Evolutionary conservation across 2,329 filamentous ascomycete species (phyloP), one percentile per base, ranked within the genome.

Genomic region (Alternaria consortialis): DNA sequence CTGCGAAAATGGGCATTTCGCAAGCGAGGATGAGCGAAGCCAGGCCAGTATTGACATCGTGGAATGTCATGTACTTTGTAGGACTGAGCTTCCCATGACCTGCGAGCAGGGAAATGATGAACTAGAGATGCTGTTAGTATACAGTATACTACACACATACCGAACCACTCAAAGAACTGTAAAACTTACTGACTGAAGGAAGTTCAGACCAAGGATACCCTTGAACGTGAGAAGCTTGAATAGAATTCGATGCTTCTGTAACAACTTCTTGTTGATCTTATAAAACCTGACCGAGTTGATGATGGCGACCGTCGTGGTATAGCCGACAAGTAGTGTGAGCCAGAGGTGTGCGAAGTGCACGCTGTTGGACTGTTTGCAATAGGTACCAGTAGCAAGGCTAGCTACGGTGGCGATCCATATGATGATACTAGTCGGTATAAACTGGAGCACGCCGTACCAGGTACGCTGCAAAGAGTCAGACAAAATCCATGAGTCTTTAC

Each of bases 381-480:
- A 76, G 17, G 57, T 66, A n/a, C 68, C 71, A 1, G 58, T 64
- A 4, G 73, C 71, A 17, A 75, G 51, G 8, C 67, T 63, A 20
- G 66, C 60, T 15, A 46, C 67, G 2, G 72, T 74, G 7, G 68
- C 67, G 17, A 74, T 58, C 74, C 74, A 76, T 48, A 76, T 55
- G 40, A 74, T 67, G 51, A 74, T 62, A 37, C 65, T 66, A 1
- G 65, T 62, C 8, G 72, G 74, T 27, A 77, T 74, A 59, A 72
- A 76, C 43, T 77, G 74, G 20, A 77, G 69, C 1, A 74, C 72
- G 13, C 65, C 59, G 56, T 75, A 77, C 75, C 73, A 76, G 6
- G 46, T 63, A 23, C 65, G 62, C 74, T 77, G 48, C 6, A n/a
- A 11, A 31, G 13, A 23, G 37, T 56, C 17, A 52, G 57, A 20